Evolutionary conservation across 441 rosid species (phyloP).

Genomic region (Bocquillonia castaneifolia): DNA sequence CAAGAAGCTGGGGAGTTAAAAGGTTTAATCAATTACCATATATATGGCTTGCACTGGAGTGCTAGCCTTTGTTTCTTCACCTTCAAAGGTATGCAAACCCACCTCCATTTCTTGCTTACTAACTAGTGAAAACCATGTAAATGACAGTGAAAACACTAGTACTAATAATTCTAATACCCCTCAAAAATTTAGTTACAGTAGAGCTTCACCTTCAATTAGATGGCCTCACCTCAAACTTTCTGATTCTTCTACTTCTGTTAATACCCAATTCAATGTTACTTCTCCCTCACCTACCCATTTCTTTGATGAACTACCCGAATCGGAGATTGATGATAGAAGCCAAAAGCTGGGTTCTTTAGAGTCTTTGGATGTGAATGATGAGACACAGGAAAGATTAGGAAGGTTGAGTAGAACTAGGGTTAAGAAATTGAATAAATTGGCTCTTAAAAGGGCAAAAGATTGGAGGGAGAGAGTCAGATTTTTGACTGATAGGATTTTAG

Average conservation of each 20-base stretch:
- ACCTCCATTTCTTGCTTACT: constrained; percentile 22
- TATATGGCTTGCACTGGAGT: constrained; percentile 33
- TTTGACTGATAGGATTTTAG: constrained; percentile 59
- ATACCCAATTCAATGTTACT: constrained; percentile 29
- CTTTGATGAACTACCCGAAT: constrained; percentile 19
- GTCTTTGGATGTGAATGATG: constrained; percentile 28
- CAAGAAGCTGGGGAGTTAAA: not conserved
- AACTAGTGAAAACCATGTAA: constrained; percentile 11
- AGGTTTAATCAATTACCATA: not conserved
- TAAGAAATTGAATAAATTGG: constrained; percentile 82
- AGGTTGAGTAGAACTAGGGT: constrained; percentile 50
- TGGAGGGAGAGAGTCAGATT: constrained; percentile 82
- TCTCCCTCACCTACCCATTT: constrained; percentile 26
- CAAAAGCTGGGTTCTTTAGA: not conserved
- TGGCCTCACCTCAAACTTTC: constrained; percentile 83
- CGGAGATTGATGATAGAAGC: constrained; percentile 10
- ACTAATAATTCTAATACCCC: not conserved
- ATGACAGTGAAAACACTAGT: not conserved
- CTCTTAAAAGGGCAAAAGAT: constrained; percentile 76
- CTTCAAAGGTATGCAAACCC: constrained; percentile 31
- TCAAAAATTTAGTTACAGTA: constrained; percentile 62
- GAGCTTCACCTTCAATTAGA: constrained; percentile 84
- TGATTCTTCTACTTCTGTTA: constrained; percentile 37
- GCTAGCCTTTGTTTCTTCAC: constrained; percentile 25
- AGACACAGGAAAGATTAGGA: constrained; percentile 37